phyloP scores from a whole-genome alignment of 208 protist species.

The Strigomonas galati region DNA sequence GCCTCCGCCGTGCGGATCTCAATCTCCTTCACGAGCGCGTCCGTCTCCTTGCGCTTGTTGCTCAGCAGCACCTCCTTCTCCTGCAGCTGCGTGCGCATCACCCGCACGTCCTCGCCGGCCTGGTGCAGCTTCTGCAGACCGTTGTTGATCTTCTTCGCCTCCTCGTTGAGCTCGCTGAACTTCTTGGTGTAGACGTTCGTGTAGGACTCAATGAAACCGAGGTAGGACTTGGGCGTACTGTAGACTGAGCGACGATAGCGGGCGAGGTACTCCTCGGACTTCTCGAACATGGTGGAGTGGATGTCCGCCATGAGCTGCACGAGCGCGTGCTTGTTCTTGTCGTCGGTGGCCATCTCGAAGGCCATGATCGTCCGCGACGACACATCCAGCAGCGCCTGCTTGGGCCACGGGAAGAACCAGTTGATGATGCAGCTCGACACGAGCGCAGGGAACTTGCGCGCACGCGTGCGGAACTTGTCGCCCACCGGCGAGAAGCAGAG shows the following conservation, averaged over 20 bases:
- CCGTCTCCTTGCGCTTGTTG: conserved; percentile 91
- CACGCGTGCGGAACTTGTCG: conserved; percentile 95
- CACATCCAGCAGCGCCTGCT: conserved; percentile 93
- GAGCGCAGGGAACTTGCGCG: conserved; percentile 97
- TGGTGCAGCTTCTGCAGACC: conserved; percentile 94
- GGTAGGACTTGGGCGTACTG: conserved; percentile 94
- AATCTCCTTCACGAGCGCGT: conserved; percentile 93
- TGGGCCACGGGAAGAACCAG: conserved; percentile 98
- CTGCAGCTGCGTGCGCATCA: conserved; percentile 94
- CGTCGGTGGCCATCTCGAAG: conserved; percentile 92
- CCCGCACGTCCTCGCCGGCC: conserved; percentile 91
- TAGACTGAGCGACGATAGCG: conserved; percentile 92
- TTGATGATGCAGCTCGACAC: conserved; percentile 97
- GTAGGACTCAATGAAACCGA: conserved; percentile 93
- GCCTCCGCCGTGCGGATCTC: conserved; percentile 89
- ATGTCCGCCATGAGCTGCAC: conserved; percentile 92
- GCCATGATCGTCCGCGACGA: conserved; percentile 84
- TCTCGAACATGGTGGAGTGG: conserved; percentile 88
- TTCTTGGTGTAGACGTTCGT: conserved; percentile 91
- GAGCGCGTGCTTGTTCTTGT: conserved; percentile 85
- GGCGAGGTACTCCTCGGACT: conserved; percentile 91
- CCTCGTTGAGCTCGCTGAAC: conserved; percentile 88
- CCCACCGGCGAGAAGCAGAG: conserved; percentile 98
- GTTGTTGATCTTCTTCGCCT: conserved; percentile 91
- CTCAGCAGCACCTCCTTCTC: conserved; percentile 93